Evolutionary conservation across 2,329 filamentous ascomycete genomes (phyloP).

Genomic region (Raffaelea albimanens): DNA sequence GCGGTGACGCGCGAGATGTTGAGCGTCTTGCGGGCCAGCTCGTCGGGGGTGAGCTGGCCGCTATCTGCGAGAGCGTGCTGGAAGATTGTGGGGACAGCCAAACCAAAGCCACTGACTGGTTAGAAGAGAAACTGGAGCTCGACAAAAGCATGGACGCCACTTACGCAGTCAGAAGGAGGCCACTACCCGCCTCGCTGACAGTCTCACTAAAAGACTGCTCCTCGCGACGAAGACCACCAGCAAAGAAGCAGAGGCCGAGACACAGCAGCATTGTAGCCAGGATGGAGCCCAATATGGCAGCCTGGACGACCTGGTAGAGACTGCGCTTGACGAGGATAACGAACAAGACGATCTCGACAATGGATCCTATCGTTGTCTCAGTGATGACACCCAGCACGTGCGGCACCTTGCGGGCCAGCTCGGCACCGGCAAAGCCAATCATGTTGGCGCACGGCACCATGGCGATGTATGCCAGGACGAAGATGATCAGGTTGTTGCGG

Average conservation of each 20-base stretch:
- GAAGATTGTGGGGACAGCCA: conserved; percentile 48
- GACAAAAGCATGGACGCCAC: conserved; percentile 23
- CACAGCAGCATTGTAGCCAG: conserved; percentile 75
- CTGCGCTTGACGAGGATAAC: conserved; percentile 55
- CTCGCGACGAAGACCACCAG: conserved; percentile 59
- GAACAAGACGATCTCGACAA: conserved; percentile 78
- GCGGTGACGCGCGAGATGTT: conserved; percentile 63
- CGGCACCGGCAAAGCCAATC: conserved; percentile 64
- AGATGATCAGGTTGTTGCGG: conserved; percentile 49
- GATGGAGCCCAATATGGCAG: conserved; percentile 75
- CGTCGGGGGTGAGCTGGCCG: conserved; percentile 17
- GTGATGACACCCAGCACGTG: conserved; percentile 58
- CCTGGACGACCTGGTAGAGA: conserved; percentile 64
- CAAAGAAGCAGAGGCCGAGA: conserved; percentile 70
- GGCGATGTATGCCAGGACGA: conserved; percentile 63
- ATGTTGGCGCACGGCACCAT: conserved; percentile 72
- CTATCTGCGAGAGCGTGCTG: conserved; percentile 29
- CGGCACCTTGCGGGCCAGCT: conserved; percentile 64
- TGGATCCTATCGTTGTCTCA: conserved; percentile 57
- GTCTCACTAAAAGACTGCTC: conserved; percentile 65
- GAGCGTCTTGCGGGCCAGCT: conserved; percentile 43
- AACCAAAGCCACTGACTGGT: conserved; percentile 31
- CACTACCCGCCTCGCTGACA: conserved; percentile 70
- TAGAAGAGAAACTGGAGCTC: neutral
- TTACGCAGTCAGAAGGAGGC: conserved; percentile 67